Evolutionary conservation across 2,329 filamentous ascomycete genomes (phyloP).

Genomic region (Rugonectria rugulosa): DNA sequence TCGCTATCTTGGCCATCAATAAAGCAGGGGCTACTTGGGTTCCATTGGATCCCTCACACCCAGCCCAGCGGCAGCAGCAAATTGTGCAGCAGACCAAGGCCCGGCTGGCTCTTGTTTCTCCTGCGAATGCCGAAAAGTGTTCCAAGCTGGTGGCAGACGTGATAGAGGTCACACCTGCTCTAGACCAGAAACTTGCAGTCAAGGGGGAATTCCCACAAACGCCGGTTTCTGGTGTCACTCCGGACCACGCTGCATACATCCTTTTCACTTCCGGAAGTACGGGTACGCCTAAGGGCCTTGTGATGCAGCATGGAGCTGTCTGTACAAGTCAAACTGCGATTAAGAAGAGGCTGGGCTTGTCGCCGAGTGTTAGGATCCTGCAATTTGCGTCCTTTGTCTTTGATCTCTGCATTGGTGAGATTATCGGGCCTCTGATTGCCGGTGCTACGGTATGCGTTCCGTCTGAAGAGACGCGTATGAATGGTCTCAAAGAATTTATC

Average conservation of each 20-base stretch:
- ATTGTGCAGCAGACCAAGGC: slow-evolving; percentile 15
- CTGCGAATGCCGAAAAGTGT: slow-evolving; percentile 10
- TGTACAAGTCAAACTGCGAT: slow-evolving; percentile 7
- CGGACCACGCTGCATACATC: slow-evolving; percentile 16
- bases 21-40: slow-evolving; percentile 43
- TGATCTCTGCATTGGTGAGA: too few species aligned
- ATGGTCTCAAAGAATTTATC: neutral
- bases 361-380: neutral
- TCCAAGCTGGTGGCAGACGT: neutral
- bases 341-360: neutral
- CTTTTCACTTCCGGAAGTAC: slow-evolving; percentile 39
- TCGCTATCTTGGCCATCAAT: slow-evolving; percentile 44
- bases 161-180: neutral
- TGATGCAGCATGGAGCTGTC: slow-evolving; percentile 29
- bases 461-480: slow-evolving; percentile 6
- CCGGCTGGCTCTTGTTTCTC: slow-evolving; percentile 10
- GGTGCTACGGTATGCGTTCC: too few species aligned
- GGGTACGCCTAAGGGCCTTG: slow-evolving; percentile 33
- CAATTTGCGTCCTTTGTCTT: slow-evolving; percentile 8
- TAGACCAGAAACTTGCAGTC: neutral
- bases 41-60: slow-evolving; percentile 48
- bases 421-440: too few species aligned
- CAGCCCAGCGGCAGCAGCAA: slow-evolving; percentile 33
- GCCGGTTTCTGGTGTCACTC: neutral
- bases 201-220: neutral